A percentile compares a stretch with the other conserved stretches of the same genome.
Evolutionary conservation across 192 early-diverging fungal genomes (phyloP).

Genomic region (Dissophora ornata): DNA sequence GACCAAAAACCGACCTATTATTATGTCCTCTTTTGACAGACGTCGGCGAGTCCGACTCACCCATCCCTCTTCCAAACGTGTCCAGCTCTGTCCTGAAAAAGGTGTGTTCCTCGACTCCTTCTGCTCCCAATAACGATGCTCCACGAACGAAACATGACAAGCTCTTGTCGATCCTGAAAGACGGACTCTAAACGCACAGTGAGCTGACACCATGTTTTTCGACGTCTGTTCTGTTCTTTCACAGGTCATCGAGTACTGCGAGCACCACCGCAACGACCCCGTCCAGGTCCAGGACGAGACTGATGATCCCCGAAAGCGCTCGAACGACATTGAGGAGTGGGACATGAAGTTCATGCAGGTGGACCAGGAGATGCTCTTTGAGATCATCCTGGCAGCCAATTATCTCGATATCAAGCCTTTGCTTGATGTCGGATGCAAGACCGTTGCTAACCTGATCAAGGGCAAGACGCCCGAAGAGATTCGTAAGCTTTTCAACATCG

Average conservation of each 20-base stretch:
- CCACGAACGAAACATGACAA: not conserved
- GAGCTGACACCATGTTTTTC: not conserved
- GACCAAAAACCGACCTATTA: too few relatives aligned
- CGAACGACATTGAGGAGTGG: constrained; percentile 81
- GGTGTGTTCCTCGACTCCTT: constrained; percentile 45
- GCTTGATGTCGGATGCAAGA: constrained; percentile 97
- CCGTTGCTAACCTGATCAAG: constrained; percentile 96
- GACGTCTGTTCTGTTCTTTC: not conserved
- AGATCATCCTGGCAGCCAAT: constrained; percentile 84
- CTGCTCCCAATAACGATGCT: not conserved
- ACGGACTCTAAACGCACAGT: too few relatives aligned
- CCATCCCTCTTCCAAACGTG: constrained; percentile 85
- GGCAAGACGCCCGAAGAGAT: constrained; percentile 94
- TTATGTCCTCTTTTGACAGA: constrained; percentile 59
- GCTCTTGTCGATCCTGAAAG: not conserved
- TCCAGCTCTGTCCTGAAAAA: constrained; percentile 74
- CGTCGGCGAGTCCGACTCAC: constrained; percentile 69
- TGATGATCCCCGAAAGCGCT: constrained; percentile 65
- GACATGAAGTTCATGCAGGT: constrained; percentile 82
- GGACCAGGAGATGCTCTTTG: constrained; percentile 80
- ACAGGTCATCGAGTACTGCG: constrained; percentile 83
- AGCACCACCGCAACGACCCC: constrained; percentile 79
- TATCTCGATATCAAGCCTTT: constrained; percentile 96
- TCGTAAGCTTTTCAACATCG: constrained; percentile 94
- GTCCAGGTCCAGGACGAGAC: constrained; percentile 61